Conservation (phyloP, 129 eudicot species). For the Flaveria robusta region DNA sequence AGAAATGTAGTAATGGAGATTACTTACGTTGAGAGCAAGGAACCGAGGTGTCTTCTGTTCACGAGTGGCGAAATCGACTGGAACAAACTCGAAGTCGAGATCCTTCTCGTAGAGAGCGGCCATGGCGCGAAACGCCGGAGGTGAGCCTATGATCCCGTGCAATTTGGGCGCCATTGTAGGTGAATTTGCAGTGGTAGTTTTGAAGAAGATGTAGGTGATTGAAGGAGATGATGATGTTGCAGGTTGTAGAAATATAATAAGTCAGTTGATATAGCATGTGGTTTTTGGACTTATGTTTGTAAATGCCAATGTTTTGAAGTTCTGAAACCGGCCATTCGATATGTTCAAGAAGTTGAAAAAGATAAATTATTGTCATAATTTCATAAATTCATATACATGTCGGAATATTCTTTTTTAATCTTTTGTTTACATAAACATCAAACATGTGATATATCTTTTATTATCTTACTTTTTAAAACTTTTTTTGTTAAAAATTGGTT, state of each 20-base stretch:
- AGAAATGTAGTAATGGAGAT: neutral
- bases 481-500: no score
- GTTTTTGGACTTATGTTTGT: neutral
- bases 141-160: slow-evolving; percentile 42
- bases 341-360: neutral
- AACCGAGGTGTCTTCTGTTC: slow-evolving; percentile 41
- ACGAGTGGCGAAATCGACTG: slow-evolving; percentile 28
- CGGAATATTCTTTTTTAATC: no score
- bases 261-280: neutral
- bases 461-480: no score
- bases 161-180: slow-evolving; percentile 44
- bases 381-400: no score
- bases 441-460: no score
- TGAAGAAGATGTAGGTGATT: neutral
- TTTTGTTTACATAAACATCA: no score
- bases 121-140: slow-evolving; percentile 42
- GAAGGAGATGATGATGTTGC: neutral
- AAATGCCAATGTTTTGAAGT: neutral
- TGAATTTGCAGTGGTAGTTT: neutral
- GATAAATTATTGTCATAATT: no score
- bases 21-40: slow-evolving; percentile 48
- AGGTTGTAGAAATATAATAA: neutral
- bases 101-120: slow-evolving; percentile 51
- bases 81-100: slow-evolving; percentile 41
- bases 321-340: neutral